Evolutionary conservation across 176 grass and related monocot species (phyloP).

Genomic region (Aegilops bicornis): DNA sequence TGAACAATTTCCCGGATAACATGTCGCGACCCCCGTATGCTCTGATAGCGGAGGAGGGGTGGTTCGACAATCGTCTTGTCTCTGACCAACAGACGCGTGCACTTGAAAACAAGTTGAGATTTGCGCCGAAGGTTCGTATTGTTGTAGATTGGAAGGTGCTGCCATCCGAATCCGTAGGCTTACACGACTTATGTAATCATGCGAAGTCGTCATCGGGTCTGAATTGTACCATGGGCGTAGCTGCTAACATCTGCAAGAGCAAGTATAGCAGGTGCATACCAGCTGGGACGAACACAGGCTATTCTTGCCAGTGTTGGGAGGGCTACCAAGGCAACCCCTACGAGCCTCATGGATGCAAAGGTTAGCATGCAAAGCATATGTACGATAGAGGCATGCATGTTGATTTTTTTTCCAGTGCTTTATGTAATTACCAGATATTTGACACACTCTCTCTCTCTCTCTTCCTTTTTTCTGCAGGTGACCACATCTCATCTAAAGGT

Average conservation of each 20-base stretch:
- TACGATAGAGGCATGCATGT: too few relatives aligned
- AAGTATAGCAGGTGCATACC: neutral
- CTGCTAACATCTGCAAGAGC: neutral
- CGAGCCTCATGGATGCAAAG: neutral
- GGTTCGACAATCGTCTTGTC: neutral
- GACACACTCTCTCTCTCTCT: too few relatives aligned
- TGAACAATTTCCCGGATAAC: neutral
- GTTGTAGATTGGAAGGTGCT: neutral
- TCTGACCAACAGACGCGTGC: neutral
- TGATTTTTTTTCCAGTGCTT: too few relatives aligned
- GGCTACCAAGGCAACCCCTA: neutral
- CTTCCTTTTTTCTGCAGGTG: too few relatives aligned
- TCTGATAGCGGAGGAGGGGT: neutral
- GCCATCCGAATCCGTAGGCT: neutral
- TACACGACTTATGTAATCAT: neutral
- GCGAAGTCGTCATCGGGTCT: neutral
- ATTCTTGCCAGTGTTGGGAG: neutral
- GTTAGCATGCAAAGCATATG: too few relatives aligned
- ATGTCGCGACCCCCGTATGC: neutral
- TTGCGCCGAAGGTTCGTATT: neutral
- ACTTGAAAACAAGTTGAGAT: neutral
- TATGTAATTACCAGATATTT: too few relatives aligned
- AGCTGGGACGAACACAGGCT: neutral
- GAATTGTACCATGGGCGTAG: neutral
- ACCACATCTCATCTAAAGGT: too few relatives aligned